Conservation (phyloP, 2,329 filamentous ascomycete genomes). For the Alternaria postmessia region DNA sequence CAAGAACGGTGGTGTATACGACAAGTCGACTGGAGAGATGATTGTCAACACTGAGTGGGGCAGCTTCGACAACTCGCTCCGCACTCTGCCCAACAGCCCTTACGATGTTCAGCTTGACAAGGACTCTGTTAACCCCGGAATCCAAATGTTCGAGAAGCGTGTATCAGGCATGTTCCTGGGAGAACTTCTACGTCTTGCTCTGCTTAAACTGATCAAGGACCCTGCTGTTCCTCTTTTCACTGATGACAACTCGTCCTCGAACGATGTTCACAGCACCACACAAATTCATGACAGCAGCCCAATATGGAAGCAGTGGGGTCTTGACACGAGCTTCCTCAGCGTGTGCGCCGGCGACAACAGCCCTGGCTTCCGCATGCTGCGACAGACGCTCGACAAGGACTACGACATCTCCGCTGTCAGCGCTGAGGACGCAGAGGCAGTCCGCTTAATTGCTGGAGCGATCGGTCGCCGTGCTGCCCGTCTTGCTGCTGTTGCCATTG, state of each 20-base stretch:
- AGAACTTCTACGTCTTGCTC: slow-evolving; percentile 83
- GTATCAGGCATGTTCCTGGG: slow-evolving; percentile 98
- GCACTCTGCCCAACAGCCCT: slow-evolving; percentile 82
- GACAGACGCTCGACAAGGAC: slow-evolving; percentile 78
- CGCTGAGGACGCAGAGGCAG: slow-evolving; percentile 84
- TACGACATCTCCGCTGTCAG: slow-evolving; percentile 79
- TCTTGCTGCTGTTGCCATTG: slow-evolving; percentile 86
- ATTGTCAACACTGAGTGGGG: slow-evolving; percentile 99
- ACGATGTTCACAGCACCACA: slow-evolving; percentile 73
- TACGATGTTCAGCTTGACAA: slow-evolving; percentile 83
- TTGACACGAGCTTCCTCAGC: slow-evolving; percentile 91
- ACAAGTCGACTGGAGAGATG: slow-evolving; percentile 88
- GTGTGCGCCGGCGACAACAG: slow-evolving; percentile 83
- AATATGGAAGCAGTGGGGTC: slow-evolving; percentile 82
- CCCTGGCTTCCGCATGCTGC: slow-evolving; percentile 73
- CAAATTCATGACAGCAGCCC: slow-evolving; percentile 62
- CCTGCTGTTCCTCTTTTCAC: slow-evolving; percentile 75
- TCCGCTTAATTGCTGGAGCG: slow-evolving; percentile 82
- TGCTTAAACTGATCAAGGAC: slow-evolving; percentile 76
- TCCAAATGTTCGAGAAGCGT: slow-evolving; percentile 99
- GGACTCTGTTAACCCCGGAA: slow-evolving; percentile 86
- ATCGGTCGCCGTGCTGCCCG: slow-evolving; percentile 89
- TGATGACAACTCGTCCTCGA: slow-evolving; percentile 75
- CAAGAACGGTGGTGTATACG: slow-evolving; percentile 66
- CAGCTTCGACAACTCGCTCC: slow-evolving; percentile 93